Evolutionary conservation across 2,329 filamentous ascomycete genomes (phyloP), one percentile per base, ranked within the genome.

Genomic region (Colletotrichum falcatum): DNA sequence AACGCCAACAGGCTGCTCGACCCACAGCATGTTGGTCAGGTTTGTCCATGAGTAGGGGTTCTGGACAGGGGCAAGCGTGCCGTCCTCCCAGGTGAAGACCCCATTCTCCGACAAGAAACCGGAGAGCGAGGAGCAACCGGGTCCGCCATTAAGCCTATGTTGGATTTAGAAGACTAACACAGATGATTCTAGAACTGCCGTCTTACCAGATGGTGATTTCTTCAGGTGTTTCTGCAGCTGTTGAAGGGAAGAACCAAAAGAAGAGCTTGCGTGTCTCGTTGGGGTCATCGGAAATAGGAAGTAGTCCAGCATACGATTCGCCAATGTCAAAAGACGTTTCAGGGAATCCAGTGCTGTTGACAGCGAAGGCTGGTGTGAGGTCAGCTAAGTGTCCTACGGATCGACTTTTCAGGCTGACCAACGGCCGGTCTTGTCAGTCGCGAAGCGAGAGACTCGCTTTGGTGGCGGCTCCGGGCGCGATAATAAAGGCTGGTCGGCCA

Each of bases 81-180:
- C 93, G 12, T 88, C 85, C 76, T 92, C 88, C 91, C 91, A 93
- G 4, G 86, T 67, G 75, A 94, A 91, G 0, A 92, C 91, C 0
- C 93, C 92, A 75, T 94, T 95, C 75, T 95, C 93, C 60, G 93
- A 91, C 12, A 95, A 77, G 3, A 95, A 82, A 7, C 91, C 92
- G 74, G 90, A 86, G 12, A 94, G 84, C 1, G 90, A 92, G 37
- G 83, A 84, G 74, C 86, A 89, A 39, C 86, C 87, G 12, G 87
- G 87, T 16, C 70, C 70, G 7, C 70, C 70, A 44, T 72, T 72
- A 1, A 72, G 48, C 70, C 70, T 72, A 23, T 6, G 5, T 3
- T 23, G 12, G 37, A 1, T n/a, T 53, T 20, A 46, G 33, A 8
- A 23, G 1, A 18, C 1, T 9, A 5, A n/a, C 42, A 44, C 20